Evolutionary conservation across 2,329 filamentous ascomycete genomes (phyloP).

Genomic region (Venturiaceae sp.): DNA sequence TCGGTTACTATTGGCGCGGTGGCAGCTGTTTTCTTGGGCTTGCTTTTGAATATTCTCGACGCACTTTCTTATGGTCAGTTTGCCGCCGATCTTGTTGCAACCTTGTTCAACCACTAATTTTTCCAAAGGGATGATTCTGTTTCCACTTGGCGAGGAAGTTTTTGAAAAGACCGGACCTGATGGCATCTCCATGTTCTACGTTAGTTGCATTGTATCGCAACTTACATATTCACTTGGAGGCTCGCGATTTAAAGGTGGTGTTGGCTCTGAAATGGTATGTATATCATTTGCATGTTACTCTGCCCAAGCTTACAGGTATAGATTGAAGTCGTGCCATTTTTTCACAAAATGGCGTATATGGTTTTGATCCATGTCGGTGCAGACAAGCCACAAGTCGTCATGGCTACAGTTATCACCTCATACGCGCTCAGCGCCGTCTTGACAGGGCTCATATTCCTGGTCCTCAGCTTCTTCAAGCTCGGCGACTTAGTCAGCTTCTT

Average conservation of each 20-base stretch:
- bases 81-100: neutral
- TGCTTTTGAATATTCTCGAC: conserved; percentile 87
- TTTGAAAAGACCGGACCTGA: conserved; percentile 83
- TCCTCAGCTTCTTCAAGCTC: conserved; percentile 77
- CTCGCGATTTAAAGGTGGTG: conserved; percentile 80
- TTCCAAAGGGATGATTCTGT: conserved; percentile 77
- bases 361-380: conserved; percentile 67
- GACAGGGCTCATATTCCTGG: conserved; percentile 83
- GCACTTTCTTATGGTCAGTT: conserved; percentile 76
- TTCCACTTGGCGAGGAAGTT: conserved; percentile 77
- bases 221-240: conserved; percentile 76
- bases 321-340: conserved; percentile 98
- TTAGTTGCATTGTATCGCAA: conserved; percentile 92
- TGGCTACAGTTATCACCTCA: conserved; percentile 87
- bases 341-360: conserved; percentile 80
- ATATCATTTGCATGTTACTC: neutral
- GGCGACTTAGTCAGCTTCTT: conserved; percentile 96
- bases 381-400: conserved; percentile 70
- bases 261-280: conserved; percentile 76
- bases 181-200: conserved; percentile 97
- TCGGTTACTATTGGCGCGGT: conserved; percentile 34
- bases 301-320: conserved; percentile 18
- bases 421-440: conserved; percentile 86
- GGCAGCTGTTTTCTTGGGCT: conserved; percentile 78
- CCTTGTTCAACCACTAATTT: neutral